phyloP scores from a whole-genome alignment of 2,329 filamentous ascomycete species.

The Aaosphaeria pasadenensis region DNA sequence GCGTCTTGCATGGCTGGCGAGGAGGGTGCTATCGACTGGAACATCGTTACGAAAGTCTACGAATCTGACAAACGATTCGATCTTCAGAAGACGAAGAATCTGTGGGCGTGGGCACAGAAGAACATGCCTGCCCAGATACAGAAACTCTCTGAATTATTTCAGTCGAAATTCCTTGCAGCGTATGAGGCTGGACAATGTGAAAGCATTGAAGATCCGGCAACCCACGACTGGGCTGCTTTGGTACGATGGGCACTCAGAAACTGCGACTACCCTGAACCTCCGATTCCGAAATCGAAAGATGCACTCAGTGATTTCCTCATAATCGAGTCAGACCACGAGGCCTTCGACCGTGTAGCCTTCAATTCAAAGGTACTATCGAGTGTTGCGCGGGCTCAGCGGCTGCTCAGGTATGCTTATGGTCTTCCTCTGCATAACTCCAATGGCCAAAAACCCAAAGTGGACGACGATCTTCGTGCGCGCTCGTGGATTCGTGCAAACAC shows the following conservation, averaged over 20 bases:
- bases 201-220: constrained; percentile 57
- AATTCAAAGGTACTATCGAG: constrained; percentile 20
- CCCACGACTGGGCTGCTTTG: constrained; percentile 67
- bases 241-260: constrained; percentile 64
- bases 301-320: constrained; percentile 19
- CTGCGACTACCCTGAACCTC: constrained; percentile 22
- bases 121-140: constrained; percentile 47
- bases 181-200: constrained; percentile 63
- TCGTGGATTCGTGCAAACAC: constrained; percentile 48
- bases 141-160: constrained; percentile 61
- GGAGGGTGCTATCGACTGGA: constrained; percentile 39
- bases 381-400: constrained; percentile 19
- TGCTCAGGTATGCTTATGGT: constrained; percentile 20
- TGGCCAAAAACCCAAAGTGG: constrained; percentile 1
- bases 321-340: constrained; percentile 24
- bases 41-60: constrained; percentile 40
- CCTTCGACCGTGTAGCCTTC: constrained; percentile 24
- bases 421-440: constrained; percentile 18
- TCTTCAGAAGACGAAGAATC: constrained; percentile 28
- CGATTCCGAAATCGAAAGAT: constrained; percentile 18
- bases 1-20: constrained; percentile 34
- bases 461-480: constrained; percentile 24
- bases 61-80: constrained; percentile 34
- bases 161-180: constrained; percentile 62
- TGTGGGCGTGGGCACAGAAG: constrained; percentile 37